These are phyloP conservation scores for Silybum marianum DNA, from an alignment of 129 eudicot species.

Conservation along the genomic window DNA sequence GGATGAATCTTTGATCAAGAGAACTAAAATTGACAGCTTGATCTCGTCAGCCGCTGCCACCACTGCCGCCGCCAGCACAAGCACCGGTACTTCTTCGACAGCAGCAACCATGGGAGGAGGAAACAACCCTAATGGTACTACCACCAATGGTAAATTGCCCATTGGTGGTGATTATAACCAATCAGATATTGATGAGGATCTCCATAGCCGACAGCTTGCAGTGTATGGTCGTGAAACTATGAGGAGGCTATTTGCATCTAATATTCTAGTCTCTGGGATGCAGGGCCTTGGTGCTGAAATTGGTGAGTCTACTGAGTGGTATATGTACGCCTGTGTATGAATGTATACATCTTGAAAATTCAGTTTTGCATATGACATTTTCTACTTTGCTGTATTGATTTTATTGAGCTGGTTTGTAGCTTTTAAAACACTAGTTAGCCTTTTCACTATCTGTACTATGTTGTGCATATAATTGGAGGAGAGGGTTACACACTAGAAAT, in stretches of 20 bases:
- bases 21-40: constrained; percentile 45
- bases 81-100: constrained; percentile 32
- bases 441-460: background rate
- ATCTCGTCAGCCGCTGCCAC: constrained; percentile 41
- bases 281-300: constrained; percentile 96
- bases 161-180: constrained; percentile 43
- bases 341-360: background rate
- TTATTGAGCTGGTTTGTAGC: background rate
- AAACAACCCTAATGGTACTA: constrained; percentile 38
- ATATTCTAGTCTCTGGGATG: constrained; percentile 80
- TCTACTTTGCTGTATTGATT: background rate
- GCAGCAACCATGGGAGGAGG: constrained; percentile 54
- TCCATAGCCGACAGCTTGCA: constrained; percentile 95
- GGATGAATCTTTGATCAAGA: constrained; percentile 57
- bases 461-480: background rate
- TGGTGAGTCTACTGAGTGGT: constrained; percentile 43
- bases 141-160: constrained; percentile 47
- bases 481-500: background rate
- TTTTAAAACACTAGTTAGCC: background rate
- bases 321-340: background rate
- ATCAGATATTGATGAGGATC: constrained; percentile 87
- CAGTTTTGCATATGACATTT: background rate
- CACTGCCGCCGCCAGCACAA: constrained; percentile 39
- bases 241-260: constrained; percentile 82
- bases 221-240: constrained; percentile 96